Evolutionary conservation across 495 filamentous ascomycete species (phyloP).

Genomic region (Aspergillus cavernicola): DNA sequence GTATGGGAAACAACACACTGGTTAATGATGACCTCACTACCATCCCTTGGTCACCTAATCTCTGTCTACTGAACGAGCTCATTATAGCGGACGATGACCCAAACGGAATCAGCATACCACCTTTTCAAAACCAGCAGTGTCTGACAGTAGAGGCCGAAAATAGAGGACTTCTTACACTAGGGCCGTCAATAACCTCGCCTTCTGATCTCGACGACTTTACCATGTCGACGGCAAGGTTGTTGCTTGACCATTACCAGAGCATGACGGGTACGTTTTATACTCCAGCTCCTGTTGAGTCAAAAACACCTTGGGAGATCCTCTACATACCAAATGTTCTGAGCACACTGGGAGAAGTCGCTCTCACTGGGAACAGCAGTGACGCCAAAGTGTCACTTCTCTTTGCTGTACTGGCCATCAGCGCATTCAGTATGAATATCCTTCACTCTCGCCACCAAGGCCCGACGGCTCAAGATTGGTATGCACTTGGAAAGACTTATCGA

Average conservation of each 20-base stretch:
- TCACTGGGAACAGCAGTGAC: constrained; percentile 8
- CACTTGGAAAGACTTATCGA: constrained; percentile 5
- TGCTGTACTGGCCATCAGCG: constrained; percentile 7
- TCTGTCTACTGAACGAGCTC: neutral
- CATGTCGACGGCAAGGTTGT: constrained; percentile 1
- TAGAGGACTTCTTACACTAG: neutral
- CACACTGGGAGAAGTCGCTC: constrained; percentile 5
- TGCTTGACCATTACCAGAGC: constrained; percentile 10
- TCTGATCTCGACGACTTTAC: constrained; percentile 4
- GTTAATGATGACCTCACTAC: neutral
- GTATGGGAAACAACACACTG: neutral
- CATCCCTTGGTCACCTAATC: neutral
- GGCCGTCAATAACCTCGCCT: neutral
- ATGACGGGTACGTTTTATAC: neutral
- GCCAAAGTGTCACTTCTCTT: constrained; percentile 7
- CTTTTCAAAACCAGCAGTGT: neutral
- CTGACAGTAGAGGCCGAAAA: neutral
- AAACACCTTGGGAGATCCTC: constrained; percentile 8
- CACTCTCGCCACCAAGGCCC: neutral
- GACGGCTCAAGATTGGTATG: neutral
- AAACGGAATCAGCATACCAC: too few species aligned
- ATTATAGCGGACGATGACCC: neutral
- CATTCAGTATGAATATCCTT: constrained; percentile 6
- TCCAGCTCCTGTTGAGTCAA: constrained; percentile 4
- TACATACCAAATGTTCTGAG: constrained; percentile 8